A percentile compares a stretch with the other conserved stretches of the same genome.
These are phyloP conservation scores for Tubosaeta sp. DNA, from an alignment of 768 basidiomycete genomes.

Conservation along the genomic window DNA sequence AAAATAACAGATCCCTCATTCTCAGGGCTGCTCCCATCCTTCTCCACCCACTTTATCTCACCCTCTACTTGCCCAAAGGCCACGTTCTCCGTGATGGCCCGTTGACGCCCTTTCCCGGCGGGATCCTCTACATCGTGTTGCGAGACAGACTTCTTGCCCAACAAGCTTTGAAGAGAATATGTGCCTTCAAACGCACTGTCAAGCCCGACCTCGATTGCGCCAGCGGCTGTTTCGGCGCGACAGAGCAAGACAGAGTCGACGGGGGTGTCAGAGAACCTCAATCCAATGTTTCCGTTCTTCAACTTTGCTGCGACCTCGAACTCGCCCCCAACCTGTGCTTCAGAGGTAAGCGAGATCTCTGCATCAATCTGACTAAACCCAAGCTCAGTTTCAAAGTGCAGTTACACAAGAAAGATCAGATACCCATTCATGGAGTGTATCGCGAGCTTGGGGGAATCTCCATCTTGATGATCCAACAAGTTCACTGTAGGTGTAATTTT, in stretches of 20 bases:
- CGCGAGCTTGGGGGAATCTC: constrained; percentile 25
- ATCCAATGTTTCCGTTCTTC: constrained; percentile 26
- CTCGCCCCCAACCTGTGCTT: constrained; percentile 24
- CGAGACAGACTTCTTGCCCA: constrained; percentile 19
- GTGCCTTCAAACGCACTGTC: constrained; percentile 40
- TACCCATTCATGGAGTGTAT: constrained; percentile 44
- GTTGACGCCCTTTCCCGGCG: constrained; percentile 31
- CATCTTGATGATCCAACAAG: constrained; percentile 28
- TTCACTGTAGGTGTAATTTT: constrained; percentile 37
- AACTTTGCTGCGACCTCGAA: constrained; percentile 32
- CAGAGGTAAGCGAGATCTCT: constrained; percentile 30
- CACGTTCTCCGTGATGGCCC: constrained; percentile 18
- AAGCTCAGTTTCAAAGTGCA: constrained; percentile 1
- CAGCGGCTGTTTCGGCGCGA: constrained; percentile 28
- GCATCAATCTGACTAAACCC: constrained; percentile 17
- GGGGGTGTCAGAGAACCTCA: constrained; percentile 31
- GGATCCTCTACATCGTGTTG: constrained; percentile 30
- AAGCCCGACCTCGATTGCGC: constrained; percentile 23
- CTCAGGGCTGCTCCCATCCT: constrained; percentile 14
- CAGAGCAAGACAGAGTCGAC: constrained; percentile 33
- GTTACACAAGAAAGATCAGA: constrained; percentile 4
- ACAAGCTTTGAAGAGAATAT: constrained; percentile 30
- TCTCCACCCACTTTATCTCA: constrained; percentile 22
- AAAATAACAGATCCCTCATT: constrained; percentile 17
- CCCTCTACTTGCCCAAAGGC: constrained; percentile 12